phyloP scores from a whole-genome alignment of 2,329 filamentous ascomycete genomes.

The Gnomoniopsis sp. region DNA sequence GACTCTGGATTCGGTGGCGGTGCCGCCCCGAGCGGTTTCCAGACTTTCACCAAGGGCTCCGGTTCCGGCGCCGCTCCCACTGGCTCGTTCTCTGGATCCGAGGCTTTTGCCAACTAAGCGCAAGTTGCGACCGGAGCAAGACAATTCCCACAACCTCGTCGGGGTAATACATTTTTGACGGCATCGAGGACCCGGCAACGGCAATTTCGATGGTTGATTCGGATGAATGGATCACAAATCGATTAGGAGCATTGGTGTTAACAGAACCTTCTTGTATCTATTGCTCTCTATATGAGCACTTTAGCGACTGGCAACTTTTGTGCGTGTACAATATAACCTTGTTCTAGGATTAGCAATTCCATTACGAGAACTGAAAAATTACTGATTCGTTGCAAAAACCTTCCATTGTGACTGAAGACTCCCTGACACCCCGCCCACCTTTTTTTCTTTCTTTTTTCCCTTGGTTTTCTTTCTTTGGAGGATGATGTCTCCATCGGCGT shows the following conservation, averaged over 20 bases:
- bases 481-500: no score
- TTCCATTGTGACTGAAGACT: no score
- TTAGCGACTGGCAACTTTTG: background rate
- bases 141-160: background rate
- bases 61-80: background rate
- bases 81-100: background rate
- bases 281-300: background rate
- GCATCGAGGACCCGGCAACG: background rate
- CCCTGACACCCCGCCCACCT: no score
- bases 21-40: slow-evolving; percentile 3
- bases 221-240: no score
- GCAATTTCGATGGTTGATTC: no score
- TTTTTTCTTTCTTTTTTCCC: no score
- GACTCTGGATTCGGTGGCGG: background rate
- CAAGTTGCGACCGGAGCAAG: background rate
- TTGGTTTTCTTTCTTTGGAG: no score
- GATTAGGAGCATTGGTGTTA: background rate
- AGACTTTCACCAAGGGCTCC: slow-evolving; percentile 3
- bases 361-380: background rate
- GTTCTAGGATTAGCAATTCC: background rate
- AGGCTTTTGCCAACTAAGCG: background rate
- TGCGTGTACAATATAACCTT: background rate
- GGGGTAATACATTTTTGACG: background rate
- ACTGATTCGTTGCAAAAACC: no score
- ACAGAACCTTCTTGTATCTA: background rate